A percentile compares a stretch with the other conserved stretches of the same genome.
These are phyloP conservation scores for Penicillium decumbens DNA, from an alignment of 2,329 filamentous ascomycete species.

Conservation along the genomic window DNA sequence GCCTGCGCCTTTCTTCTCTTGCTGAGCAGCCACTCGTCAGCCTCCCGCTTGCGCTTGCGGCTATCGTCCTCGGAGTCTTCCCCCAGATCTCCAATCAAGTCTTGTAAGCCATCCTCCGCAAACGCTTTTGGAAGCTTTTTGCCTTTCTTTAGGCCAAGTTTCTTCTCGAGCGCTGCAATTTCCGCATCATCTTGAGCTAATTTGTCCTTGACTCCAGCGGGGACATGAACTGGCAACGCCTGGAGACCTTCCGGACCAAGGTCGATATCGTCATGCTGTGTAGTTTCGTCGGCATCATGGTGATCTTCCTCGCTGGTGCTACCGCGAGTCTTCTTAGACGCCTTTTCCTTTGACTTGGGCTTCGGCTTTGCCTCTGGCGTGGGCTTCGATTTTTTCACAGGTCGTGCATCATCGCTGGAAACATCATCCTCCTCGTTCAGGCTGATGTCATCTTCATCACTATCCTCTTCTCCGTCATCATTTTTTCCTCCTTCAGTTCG, in stretches of 20 bases:
- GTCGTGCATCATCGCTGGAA: conserved; percentile 17
- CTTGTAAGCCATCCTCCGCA: conserved; percentile 75
- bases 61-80: conserved; percentile 50
- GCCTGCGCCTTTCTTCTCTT: conserved; percentile 53
- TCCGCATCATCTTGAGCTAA: conserved; percentile 80
- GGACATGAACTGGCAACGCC: conserved; percentile 20
- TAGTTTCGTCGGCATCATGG: conserved; percentile 20
- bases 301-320: neutral
- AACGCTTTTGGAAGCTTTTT: conserved; percentile 70
- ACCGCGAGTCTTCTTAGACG: conserved; percentile 9
- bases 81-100: conserved; percentile 66
- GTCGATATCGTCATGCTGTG: conserved; percentile 18
- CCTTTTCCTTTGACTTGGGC: conserved; percentile 15
- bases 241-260: neutral
- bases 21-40: conserved; percentile 55
- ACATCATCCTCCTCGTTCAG: conserved; percentile 16
- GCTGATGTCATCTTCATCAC: conserved; percentile 26
- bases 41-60: conserved; percentile 58
- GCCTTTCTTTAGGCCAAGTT: conserved; percentile 73
- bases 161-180: conserved; percentile 81
- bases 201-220: conserved; percentile 53
- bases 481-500: conserved; percentile 19
- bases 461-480: conserved; percentile 22
- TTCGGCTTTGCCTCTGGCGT: conserved; percentile 14
- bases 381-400: conserved; percentile 7